phyloP scores from a whole-genome alignment of 257 asterid genomes.

The Oldenlandia corymbosa region DNA sequence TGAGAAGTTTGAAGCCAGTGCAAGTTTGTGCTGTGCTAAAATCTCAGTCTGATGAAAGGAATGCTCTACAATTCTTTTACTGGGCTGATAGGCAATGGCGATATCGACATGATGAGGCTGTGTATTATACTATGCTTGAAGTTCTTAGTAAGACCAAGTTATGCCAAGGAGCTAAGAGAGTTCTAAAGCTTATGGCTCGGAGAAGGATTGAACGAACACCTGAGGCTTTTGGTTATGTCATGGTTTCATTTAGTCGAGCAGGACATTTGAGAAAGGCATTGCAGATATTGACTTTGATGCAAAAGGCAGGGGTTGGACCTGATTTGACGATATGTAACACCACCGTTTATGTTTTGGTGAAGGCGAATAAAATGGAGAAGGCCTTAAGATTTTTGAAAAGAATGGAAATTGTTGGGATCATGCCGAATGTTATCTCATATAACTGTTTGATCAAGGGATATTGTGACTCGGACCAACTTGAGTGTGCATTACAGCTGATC shows the following conservation, averaged over 20 bases:
- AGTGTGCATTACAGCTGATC: constrained; percentile 58
- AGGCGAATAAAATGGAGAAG: constrained; percentile 61
- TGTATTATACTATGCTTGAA: constrained; percentile 71
- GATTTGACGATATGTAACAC: constrained; percentile 68
- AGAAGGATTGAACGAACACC: constrained; percentile 58
- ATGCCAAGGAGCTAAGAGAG: constrained; percentile 89
- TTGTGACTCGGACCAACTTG: constrained; percentile 54
- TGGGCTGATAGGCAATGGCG: constrained; percentile 98
- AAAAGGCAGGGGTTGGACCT: constrained; percentile 67
- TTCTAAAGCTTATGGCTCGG: constrained; percentile 59
- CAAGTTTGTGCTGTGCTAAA: constrained; percentile 75
- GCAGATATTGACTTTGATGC: constrained; percentile 71
- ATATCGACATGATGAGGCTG: constrained; percentile 62
- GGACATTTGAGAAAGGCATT: constrained; percentile 76
- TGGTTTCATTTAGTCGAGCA: constrained; percentile 93
- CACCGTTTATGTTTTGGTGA: constrained; percentile 75
- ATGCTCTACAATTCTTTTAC: constrained; percentile 69
- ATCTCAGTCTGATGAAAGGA: constrained; percentile 73
- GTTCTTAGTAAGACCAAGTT: constrained; percentile 74
- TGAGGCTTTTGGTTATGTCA: constrained; percentile 75
- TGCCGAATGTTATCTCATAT: constrained; percentile 60
- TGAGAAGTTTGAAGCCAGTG: constrained; percentile 61
- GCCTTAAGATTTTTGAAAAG: constrained; percentile 70
- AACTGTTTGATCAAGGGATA: constrained; percentile 86
- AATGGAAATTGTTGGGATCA: constrained; percentile 70